Evolutionary conservation across 75 land plant genomes (phyloP), one percentile per base, ranked within the genome.

Genomic region (Larix kaempferi): DNA sequence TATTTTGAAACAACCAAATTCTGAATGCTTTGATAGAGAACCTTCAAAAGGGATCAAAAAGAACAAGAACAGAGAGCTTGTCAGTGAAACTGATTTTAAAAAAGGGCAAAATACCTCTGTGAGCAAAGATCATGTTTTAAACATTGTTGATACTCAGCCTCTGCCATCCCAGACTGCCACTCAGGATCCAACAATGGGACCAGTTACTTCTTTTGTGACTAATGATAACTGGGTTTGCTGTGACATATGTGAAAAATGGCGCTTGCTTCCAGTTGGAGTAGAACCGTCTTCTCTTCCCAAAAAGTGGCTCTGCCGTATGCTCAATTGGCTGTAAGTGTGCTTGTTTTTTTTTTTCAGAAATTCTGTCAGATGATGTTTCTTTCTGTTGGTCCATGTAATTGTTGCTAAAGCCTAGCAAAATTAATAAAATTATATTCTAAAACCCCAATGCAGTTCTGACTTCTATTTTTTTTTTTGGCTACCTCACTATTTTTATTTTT

Each of bases 241-340:
- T 87, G 98, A 92, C 74, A 77, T 78, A 63, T 97, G 99, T 80
- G 81, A 92, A 61, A 78, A 86, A 75, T 97, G 99, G 99, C 93
- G 99, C 7, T 88, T 97, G 35, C 78, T 91, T 35, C 95, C 94
- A 74, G 79, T 86, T 73, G 76, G 67, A 15, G 39, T 86, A 25
- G 78, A 83, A 72, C 80, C 92, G 75, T 72, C 59, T 0, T 1
- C 69, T 49, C 87, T 89, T 13, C 89, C 95, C 14, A 80, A 90
- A 71, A 90, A 83, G 79, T 97, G 99, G 99, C 74, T 73, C 7
- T 97, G 99, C 76, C 87, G 82, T 80, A 91, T 94, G 95, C 86
- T 85, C 59, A 37, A 56, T 75, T 97, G 99, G 99, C 91, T 97
- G 99, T 97, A 88, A 92, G 99, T 97, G 4, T 17, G 0, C 21